Percentiles rank a stretch among this genome's conserved stretches.
Conservation (phyloP, 176 grass and related monocot genomes). For the Dactylis glomerata region DNA sequence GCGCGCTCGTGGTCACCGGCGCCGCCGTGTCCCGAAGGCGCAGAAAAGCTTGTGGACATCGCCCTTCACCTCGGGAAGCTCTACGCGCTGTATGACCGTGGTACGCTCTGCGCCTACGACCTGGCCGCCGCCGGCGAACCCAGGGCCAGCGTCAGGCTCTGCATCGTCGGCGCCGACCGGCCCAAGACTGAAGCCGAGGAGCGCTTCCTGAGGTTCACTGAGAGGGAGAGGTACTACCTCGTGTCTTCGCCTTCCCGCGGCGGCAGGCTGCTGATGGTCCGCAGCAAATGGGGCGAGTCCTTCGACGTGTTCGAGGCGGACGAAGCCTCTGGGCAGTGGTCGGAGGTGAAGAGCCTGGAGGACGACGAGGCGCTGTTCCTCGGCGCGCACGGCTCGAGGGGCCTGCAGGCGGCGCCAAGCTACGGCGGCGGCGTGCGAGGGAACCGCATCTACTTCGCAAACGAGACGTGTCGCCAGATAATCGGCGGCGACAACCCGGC, state of each 20-base stretch:
- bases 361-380: background rate
- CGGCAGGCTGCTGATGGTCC: slow-evolving; percentile 6
- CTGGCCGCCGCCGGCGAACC: background rate
- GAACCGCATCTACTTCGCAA: background rate
- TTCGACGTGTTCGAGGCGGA: background rate
- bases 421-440: background rate
- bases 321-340: background rate
- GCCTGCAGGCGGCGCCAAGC: background rate
- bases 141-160: background rate
- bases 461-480: background rate
- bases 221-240: background rate
- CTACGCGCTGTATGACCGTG: background rate
- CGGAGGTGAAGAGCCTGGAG: background rate
- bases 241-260: background rate
- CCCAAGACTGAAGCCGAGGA: background rate
- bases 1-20: background rate
- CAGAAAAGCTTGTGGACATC: background rate
- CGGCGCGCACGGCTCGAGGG: background rate
- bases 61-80: background rate
- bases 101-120: background rate
- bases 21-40: background rate
- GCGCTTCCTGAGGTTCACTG: background rate
- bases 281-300: background rate
- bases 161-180: background rate
- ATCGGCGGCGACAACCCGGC: background rate